Percentiles rank a stretch among this genome's conserved stretches.
These are phyloP conservation scores for Phytophthora meadii DNA, from an alignment of 352 stramenopile genomes.

Conservation along the genomic window DNA sequence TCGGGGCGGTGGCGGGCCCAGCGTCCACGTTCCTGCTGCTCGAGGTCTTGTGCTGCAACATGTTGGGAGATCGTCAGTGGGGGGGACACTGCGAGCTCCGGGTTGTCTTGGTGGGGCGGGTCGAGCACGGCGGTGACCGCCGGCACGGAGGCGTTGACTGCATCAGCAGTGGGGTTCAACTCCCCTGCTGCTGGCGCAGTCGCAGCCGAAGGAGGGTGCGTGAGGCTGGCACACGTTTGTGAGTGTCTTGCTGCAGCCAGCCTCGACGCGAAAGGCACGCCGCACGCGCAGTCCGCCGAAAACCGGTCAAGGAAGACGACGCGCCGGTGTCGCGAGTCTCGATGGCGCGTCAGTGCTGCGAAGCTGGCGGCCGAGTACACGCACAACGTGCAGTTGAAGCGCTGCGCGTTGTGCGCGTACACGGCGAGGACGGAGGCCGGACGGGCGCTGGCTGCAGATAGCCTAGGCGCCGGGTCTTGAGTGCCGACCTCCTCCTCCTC, in stretches of 20 bases:
- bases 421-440: too few species aligned
- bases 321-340: not conserved
- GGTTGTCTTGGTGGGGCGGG: too few species aligned
- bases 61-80: too few species aligned
- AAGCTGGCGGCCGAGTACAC: slow-evolving; percentile 1
- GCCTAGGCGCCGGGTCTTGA: not conserved
- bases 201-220: not conserved
- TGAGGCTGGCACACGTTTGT: not conserved
- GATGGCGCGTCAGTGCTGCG: too few species aligned
- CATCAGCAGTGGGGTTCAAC: not conserved
- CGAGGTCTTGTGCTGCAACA: not conserved
- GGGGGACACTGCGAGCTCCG: too few species aligned
- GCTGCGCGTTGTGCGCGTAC: slow-evolving; percentile 15
- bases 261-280: not conserved
- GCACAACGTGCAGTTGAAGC: slow-evolving; percentile 11
- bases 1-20: not conserved
- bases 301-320: not conserved
- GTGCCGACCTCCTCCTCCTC: not conserved
- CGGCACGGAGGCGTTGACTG: not conserved
- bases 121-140: too few species aligned
- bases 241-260: not conserved
- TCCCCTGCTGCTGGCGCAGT: slow-evolving; percentile 1
- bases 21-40: too few species aligned
- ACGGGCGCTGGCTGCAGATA: not conserved
- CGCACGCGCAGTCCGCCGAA: not conserved